These are phyloP conservation scores for Paecilomyces dactylethromorphus DNA, from an alignment of 2,329 filamentous ascomycete species.

Conservation along the genomic window DNA sequence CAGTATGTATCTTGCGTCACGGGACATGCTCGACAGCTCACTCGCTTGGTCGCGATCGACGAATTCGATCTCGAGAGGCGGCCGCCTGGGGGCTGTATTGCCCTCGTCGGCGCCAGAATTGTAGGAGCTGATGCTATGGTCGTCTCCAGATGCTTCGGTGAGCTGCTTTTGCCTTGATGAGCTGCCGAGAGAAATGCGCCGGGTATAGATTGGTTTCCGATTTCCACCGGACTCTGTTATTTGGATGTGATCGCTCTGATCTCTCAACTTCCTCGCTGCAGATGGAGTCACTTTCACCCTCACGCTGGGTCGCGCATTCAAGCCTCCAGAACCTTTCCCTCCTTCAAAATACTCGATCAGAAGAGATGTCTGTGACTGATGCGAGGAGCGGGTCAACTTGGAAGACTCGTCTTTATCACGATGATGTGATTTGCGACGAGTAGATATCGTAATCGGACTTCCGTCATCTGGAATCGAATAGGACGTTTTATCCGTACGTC, in stretches of 20 bases:
- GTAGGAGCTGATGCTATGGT: slow-evolving; percentile 63
- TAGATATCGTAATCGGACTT: slow-evolving; percentile 86
- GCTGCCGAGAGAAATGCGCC: slow-evolving; percentile 57
- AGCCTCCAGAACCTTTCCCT: slow-evolving; percentile 51
- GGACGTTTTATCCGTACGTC: slow-evolving; percentile 44
- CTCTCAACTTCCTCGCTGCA: slow-evolving; percentile 48
- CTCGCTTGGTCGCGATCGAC: slow-evolving; percentile 58
- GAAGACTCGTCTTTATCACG: slow-evolving; percentile 53
- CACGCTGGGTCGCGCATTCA: slow-evolving; percentile 72
- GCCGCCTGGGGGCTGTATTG: slow-evolving; percentile 58
- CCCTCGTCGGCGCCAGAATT: slow-evolving; percentile 75
- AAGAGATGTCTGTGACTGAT: slow-evolving; percentile 76
- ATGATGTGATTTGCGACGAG: slow-evolving; percentile 36
- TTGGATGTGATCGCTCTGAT: slow-evolving; percentile 67
- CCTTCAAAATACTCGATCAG: slow-evolving; percentile 94
- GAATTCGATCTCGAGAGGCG: slow-evolving; percentile 86
- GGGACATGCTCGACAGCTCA: slow-evolving; percentile 57
- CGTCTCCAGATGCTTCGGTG: slow-evolving; percentile 45
- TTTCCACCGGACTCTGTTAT: slow-evolving; percentile 70
- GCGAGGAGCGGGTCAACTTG: slow-evolving; percentile 46
- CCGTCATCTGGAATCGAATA: slow-evolving; percentile 48
- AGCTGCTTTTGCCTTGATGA: slow-evolving; percentile 31
- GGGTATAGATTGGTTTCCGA: slow-evolving; percentile 63
- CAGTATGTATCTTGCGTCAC: slow-evolving; percentile 58
- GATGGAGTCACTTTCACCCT: slow-evolving; percentile 74